Percentiles rank a stretch among this genome's conserved stretches.
These are phyloP conservation scores for Fusarium oligoseptatum DNA, from an alignment of 2,329 filamentous ascomycete species.

Conservation along the genomic window DNA sequence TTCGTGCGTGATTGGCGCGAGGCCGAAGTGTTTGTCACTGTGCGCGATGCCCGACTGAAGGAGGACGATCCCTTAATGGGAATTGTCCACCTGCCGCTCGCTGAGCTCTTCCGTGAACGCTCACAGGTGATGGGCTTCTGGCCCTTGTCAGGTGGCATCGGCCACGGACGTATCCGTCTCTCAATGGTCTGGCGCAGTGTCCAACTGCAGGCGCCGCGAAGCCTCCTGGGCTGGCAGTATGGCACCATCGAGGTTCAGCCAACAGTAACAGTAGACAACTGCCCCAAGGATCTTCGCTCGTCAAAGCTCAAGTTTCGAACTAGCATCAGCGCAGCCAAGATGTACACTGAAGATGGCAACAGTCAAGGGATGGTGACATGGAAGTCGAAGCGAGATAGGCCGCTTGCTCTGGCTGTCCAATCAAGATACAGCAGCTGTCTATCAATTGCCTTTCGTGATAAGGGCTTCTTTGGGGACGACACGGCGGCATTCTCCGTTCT, in stretches of 20 bases:
- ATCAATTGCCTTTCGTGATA: slow-evolving; percentile 67
- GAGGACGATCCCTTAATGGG: slow-evolving; percentile 79
- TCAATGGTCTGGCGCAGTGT: slow-evolving; percentile 81
- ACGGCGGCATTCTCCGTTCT: slow-evolving; percentile 73
- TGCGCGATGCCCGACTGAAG: slow-evolving; percentile 75
- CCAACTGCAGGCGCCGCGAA: slow-evolving; percentile 69
- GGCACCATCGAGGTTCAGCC: slow-evolving; percentile 77
- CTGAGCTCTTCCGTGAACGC: slow-evolving; percentile 70
- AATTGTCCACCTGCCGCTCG: slow-evolving; percentile 76
- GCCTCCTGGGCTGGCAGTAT: slow-evolving; percentile 77
- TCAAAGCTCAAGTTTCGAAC: slow-evolving; percentile 72
- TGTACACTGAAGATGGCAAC: slow-evolving; percentile 62
- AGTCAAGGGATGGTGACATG: slow-evolving; percentile 58
- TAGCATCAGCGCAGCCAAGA: slow-evolving; percentile 68
- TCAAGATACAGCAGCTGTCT: slow-evolving; percentile 68
- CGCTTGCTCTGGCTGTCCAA: slow-evolving; percentile 66
- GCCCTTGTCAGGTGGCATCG: slow-evolving; percentile 79
- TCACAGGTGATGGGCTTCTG: slow-evolving; percentile 76
- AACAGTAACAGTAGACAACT: slow-evolving; percentile 56
- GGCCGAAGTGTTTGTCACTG: slow-evolving; percentile 75
- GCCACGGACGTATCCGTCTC: slow-evolving; percentile 76
- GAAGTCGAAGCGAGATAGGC: slow-evolving; percentile 61
- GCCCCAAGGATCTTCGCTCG: slow-evolving; percentile 62
- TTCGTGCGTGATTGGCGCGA: slow-evolving; percentile 77
- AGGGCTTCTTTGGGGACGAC: slow-evolving; percentile 61